Conservation (phyloP, 2,329 filamentous ascomycete species). For the Grosmannia penicillata region DNA sequence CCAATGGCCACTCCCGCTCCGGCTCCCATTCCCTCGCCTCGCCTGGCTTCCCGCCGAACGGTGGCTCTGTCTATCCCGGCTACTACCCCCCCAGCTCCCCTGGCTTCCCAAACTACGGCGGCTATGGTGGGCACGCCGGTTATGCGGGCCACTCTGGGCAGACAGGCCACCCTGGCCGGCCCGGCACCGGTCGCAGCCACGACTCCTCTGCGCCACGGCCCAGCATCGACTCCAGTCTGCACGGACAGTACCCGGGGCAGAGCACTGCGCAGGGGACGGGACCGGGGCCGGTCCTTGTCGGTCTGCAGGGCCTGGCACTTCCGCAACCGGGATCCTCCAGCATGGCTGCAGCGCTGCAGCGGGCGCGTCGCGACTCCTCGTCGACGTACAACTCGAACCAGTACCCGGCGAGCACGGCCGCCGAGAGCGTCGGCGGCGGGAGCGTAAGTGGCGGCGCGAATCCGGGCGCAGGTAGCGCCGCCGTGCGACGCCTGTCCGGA, state of each 20-base stretch:
- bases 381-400: slow-evolving; percentile 37
- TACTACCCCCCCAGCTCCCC: too few species aligned
- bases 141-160: not conserved
- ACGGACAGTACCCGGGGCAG: slow-evolving; percentile 39
- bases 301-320: too few species aligned
- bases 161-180: too few species aligned
- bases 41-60: slow-evolving; percentile 28
- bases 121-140: too few species aligned
- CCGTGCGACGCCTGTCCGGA: slow-evolving; percentile 54
- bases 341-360: slow-evolving; percentile 15
- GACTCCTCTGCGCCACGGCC: slow-evolving; percentile 25
- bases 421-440: not conserved
- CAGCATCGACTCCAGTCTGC: slow-evolving; percentile 10
- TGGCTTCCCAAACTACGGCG: too few species aligned
- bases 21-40: slow-evolving; percentile 39
- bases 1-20: not conserved
- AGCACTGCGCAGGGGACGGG: too few species aligned
- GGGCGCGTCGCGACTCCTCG: slow-evolving; percentile 34
- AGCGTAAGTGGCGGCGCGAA: not conserved
- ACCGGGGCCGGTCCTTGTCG: not conserved
- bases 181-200: slow-evolving; percentile 45
- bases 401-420: slow-evolving; percentile 23
- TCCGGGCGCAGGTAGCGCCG: not conserved
- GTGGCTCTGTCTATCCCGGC: too few species aligned
- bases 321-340: too few species aligned